phyloP scores from a whole-genome alignment of 768 basidiomycete species.

The Naganishia antarctica region DNA sequence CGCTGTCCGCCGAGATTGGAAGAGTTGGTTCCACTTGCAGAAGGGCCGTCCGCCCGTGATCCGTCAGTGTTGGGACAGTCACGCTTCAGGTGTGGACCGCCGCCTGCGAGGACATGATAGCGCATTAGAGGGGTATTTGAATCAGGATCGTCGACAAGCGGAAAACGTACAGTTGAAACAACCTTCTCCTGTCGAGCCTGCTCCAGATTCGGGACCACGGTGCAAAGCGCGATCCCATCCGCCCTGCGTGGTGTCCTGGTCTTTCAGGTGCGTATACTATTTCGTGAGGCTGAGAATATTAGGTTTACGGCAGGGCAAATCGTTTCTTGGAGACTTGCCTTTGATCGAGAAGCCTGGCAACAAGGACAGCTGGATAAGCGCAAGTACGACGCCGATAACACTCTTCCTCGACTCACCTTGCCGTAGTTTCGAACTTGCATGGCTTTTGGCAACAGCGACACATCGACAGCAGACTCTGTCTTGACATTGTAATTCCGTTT shows the following conservation, averaged over 20 bases:
- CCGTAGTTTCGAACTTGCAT: conserved; percentile 94
- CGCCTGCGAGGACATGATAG: conserved; percentile 41
- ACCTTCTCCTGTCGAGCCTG: conserved; percentile 54
- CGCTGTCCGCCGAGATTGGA: conserved; percentile 32
- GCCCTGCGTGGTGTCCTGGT: conserved; percentile 76
- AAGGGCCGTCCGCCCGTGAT: conserved; percentile 36
- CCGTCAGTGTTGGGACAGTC: conserved; percentile 46
- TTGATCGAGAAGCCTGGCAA: conserved; percentile 25
- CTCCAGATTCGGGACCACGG: conserved; percentile 34
- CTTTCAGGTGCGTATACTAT: conserved; percentile 93
- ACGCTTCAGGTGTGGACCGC: conserved; percentile 70
- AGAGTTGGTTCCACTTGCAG: conserved; percentile 24
- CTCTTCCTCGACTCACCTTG: conserved; percentile 35
- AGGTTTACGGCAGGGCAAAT: not conserved
- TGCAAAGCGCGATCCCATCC: conserved; percentile 42
- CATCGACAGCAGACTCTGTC: conserved; percentile 79
- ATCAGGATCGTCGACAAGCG: not conserved
- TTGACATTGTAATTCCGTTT: conserved; percentile 71
- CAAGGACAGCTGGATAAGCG: not conserved
- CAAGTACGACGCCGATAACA: not conserved
- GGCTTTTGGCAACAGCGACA: conserved; percentile 81
- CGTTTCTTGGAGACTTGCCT: not conserved
- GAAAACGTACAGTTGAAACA: conserved; percentile 69
- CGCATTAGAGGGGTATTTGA: not conserved
- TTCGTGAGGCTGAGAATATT: conserved; percentile 57